phyloP scores from a whole-genome alignment of 441 rosid species.

The Croton setiger region DNA sequence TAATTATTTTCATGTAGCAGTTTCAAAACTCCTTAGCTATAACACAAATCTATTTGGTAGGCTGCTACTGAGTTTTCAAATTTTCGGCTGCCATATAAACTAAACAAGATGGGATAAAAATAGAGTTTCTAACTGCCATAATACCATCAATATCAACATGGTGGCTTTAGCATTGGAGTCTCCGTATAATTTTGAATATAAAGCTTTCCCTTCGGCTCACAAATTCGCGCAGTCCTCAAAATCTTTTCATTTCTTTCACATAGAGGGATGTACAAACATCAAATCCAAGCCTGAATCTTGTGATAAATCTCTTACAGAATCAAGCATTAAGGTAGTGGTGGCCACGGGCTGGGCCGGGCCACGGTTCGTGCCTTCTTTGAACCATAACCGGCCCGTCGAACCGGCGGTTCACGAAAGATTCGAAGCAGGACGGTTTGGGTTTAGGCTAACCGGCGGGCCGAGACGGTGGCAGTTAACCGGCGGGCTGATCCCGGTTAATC shows the following conservation, averaged over 20 bases:
- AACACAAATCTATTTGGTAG: background rate
- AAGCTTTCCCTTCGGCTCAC: background rate
- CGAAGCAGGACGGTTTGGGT: no score
- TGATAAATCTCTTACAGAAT: background rate
- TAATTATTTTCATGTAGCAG: no score
- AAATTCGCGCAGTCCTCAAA: background rate
- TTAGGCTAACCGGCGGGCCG: no score
- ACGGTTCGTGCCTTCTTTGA: no score
- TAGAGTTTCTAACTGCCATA: background rate
- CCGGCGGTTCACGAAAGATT: no score
- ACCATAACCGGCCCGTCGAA: no score
- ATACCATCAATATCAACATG: background rate
- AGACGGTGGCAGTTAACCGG: no score
- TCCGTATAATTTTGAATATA: background rate
- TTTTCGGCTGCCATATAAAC: background rate
- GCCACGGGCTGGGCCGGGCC: no score
- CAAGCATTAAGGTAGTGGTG: no score
- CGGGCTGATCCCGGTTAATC: no score
- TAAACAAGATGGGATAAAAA: background rate
- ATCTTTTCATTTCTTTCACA: background rate
- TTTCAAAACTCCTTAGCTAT: background rate
- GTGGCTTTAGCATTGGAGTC: background rate
- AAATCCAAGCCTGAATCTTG: background rate
- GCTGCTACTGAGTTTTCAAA: background rate
- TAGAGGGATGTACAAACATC: background rate